Percentiles rank a stretch among this genome's conserved stretches.
Conservation (phyloP, 257 asterid species). For the Lycium ferocissimum region DNA sequence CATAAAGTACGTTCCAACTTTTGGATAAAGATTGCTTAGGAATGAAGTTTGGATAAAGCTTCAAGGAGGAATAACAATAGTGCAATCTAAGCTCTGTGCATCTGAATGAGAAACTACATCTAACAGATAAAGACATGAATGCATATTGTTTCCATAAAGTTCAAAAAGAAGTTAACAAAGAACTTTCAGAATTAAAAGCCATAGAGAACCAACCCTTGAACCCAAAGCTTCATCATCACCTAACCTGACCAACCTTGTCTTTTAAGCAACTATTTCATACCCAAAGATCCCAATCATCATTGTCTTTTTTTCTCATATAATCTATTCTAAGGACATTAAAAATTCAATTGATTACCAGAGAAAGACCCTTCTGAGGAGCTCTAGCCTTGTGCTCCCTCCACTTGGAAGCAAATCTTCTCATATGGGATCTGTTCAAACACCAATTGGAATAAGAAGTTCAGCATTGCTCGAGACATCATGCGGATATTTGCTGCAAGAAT, state of each 20-base stretch:
- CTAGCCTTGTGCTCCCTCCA: conserved; percentile 16
- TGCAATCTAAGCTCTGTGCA: conserved; percentile 14
- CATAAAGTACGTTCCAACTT: conserved; percentile 9
- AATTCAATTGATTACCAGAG: conserved; percentile 37
- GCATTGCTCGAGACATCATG: conserved; percentile 81
- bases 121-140: conserved; percentile 42
- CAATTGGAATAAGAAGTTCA: conserved; percentile 61
- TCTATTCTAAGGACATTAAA: conserved; percentile 40
- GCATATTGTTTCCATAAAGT: conserved; percentile 27
- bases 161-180: conserved; percentile 36
- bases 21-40: conserved; percentile 60
- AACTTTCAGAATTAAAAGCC: conserved; percentile 48
- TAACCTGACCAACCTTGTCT: conserved; percentile 76
- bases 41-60: conserved; percentile 62
- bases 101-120: conserved; percentile 23
- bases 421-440: conserved; percentile 73
- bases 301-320: conserved; percentile 49
- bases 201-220: conserved; percentile 64
- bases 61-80: conserved; percentile 37
- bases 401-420: conserved; percentile 34
- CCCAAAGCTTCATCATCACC: conserved; percentile 73
- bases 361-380: conserved; percentile 29
- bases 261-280: conserved; percentile 79
- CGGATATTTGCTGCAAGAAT: conserved; percentile 88
- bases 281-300: conserved; percentile 55